Evolutionary conservation across 2,329 filamentous ascomycete genomes (phyloP), one percentile per base, ranked within the genome.

Genomic region (Fusarium mangiferae): DNA sequence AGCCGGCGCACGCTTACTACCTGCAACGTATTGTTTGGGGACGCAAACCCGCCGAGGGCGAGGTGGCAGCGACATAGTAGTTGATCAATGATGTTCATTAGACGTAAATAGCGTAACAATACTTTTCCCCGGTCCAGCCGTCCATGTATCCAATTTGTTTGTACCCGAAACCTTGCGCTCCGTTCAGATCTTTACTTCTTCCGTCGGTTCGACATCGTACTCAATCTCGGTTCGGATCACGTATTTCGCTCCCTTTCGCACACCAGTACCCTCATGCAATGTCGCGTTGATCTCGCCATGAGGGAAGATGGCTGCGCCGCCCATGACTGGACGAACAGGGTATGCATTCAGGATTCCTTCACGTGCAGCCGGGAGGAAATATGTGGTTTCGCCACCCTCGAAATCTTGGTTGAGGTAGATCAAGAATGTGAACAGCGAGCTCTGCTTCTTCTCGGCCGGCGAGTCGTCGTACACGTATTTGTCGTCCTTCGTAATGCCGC

Each of bases 371-470:
- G 92, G 92, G 9, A 93, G 80, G 80, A 93, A 93, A 77, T 92
- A 93, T 0, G 90, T 93, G 0, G 91, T 93, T 80, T 93, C 91
- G 30, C 91, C 91, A 15, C 90, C 91, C 73, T 91, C 89, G 60
- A 93, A 93, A 65, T 93, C 91, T 70, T 93, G 91, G 56, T 93
- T 93, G 5, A 93, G 84, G 73, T 93, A 93, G 5, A 93, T 86
- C 22, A 93, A 80, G 77, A 93, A 93, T 0, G 91, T 93, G 73
- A 92, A 93, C 6, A 93, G 83, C 0, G 90, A 92, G 33, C 90
- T 92, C 79, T 93, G 91, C 74, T 87, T 90, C 36, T 87, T 87
- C 0, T 83, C 84, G 2, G 84, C 69, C 0, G 91, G 91, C 4
- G 91, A 93, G 3, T 87, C 82, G 73, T 94, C 92, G 80, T 93